Evolutionary conservation across 768 basidiomycete genomes (phyloP).

Genomic region (Suillus paluster): DNA sequence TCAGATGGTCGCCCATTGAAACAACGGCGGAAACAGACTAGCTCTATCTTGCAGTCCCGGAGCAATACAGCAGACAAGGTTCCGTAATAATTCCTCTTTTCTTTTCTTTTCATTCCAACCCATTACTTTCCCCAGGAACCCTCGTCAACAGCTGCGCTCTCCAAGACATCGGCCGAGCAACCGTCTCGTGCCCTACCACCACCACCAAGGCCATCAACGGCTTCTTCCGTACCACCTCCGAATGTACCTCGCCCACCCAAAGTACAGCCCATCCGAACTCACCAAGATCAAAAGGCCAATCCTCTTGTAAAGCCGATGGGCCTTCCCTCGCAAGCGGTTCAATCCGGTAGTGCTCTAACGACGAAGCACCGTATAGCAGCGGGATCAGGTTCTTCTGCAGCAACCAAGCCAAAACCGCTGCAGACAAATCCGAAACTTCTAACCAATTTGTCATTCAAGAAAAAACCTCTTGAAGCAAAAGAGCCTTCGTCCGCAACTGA

Average conservation of each 20-base stretch:
- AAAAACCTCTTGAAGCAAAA: slow-evolving; percentile 32
- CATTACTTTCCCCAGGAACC: not conserved
- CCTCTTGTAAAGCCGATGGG: slow-evolving; percentile 38
- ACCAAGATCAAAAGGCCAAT: slow-evolving; percentile 32
- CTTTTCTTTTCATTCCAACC: not conserved
- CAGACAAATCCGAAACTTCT: slow-evolving; percentile 27
- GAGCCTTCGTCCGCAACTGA: slow-evolving; percentile 8
- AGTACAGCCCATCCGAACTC: slow-evolving; percentile 23
- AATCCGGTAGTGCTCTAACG: slow-evolving; percentile 43
- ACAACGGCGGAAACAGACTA: not conserved
- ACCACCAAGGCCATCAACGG: slow-evolving; percentile 3
- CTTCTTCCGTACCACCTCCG: slow-evolving; percentile 5
- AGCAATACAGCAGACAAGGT: slow-evolving; percentile 2
- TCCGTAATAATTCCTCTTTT: no score
- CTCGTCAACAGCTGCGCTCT: not conserved
- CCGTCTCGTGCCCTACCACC: slow-evolving; percentile 2
- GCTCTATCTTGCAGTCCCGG: not conserved
- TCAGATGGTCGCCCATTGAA: slow-evolving; percentile 10
- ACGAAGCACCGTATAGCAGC: slow-evolving; percentile 56
- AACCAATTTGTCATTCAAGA: slow-evolving; percentile 49
- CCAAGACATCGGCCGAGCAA: not conserved
- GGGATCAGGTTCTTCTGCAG: slow-evolving; percentile 39
- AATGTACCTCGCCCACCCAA: slow-evolving; percentile 20
- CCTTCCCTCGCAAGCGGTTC: slow-evolving; percentile 26
- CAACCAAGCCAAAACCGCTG: slow-evolving; percentile 40